Conservation (phyloP, 2,329 filamentous ascomycete species). For the Aureobasidium subglaciale region DNA sequence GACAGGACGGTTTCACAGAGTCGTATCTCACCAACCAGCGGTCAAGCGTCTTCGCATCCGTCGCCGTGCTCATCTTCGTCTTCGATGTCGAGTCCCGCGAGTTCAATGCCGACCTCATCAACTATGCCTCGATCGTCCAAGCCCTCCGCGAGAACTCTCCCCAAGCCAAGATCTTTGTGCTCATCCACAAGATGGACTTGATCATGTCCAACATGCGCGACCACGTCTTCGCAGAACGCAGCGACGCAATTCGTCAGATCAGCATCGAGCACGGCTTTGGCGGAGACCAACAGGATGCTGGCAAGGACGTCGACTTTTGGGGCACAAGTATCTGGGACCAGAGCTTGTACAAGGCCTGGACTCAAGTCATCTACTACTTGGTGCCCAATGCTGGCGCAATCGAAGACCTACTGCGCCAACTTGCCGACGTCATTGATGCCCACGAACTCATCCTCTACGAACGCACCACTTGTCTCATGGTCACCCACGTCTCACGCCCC, state of each 20-base stretch:
- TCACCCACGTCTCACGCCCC: slow-evolving; percentile 80
- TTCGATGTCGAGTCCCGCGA: slow-evolving; percentile 97
- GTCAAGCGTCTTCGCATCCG: slow-evolving; percentile 91
- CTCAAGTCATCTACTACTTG: slow-evolving; percentile 92
- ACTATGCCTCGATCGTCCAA: slow-evolving; percentile 83
- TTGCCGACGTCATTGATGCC: slow-evolving; percentile 81
- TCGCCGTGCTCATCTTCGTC: slow-evolving; percentile 96
- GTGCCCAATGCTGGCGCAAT: slow-evolving; percentile 91
- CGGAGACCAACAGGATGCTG: slow-evolving; percentile 22
- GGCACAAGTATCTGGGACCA: slow-evolving; percentile 98
- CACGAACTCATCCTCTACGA: slow-evolving; percentile 94
- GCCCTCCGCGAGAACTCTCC: slow-evolving; percentile 81
- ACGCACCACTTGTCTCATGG: slow-evolving; percentile 88
- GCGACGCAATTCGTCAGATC: slow-evolving; percentile 67
- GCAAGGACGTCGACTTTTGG: slow-evolving; percentile 64
- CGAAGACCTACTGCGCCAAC: slow-evolving; percentile 72
- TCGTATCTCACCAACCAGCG: slow-evolving; percentile 96
- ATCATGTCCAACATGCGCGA: slow-evolving; percentile 74
- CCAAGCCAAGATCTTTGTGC: slow-evolving; percentile 77
- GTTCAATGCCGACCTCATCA: slow-evolving; percentile 85
- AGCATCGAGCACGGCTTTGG: slow-evolving; percentile 57
- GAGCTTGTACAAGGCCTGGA: slow-evolving; percentile 96
- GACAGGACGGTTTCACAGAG: slow-evolving; percentile 97
- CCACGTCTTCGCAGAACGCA: slow-evolving; percentile 76
- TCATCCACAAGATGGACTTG: slow-evolving; percentile 98